Evolutionary conservation across 768 basidiomycete species (phyloP).

Genomic region (Lactarius vividus): DNA sequence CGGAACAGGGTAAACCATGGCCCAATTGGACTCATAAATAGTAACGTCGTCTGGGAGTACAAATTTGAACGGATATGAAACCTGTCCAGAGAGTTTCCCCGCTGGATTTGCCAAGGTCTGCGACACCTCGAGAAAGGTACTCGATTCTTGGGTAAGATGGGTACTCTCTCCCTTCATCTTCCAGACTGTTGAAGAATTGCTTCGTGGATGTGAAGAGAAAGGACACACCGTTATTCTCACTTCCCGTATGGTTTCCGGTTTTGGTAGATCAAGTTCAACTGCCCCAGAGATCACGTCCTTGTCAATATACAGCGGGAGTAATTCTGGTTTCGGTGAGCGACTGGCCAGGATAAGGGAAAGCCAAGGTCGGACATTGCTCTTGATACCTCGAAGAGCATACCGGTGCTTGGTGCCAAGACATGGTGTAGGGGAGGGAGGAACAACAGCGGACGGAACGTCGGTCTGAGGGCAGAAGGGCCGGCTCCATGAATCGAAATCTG

Average conservation of each 20-base stretch:
- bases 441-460: not conserved
- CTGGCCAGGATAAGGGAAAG: constrained; percentile 46
- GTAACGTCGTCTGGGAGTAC: constrained; percentile 44
- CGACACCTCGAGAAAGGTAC: constrained; percentile 44
- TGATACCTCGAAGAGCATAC: constrained; percentile 41
- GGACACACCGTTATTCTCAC: constrained; percentile 46
- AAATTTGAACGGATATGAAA: constrained; percentile 50
- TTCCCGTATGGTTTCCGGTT: constrained; percentile 48
- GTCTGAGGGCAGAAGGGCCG: not conserved
- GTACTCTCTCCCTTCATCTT: constrained; percentile 21
- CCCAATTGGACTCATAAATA: constrained; percentile 37
- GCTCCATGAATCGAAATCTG: no score
- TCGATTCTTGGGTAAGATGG: constrained; percentile 46
- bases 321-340: constrained; percentile 39
- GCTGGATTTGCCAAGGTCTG: constrained; percentile 43
- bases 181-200: not conserved
- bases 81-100: constrained; percentile 44
- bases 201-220: not conserved
- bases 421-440: not conserved
- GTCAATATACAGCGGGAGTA: constrained; percentile 46
- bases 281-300: constrained; percentile 49
- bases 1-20: constrained; percentile 44
- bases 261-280: constrained; percentile 50
- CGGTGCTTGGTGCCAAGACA: constrained; percentile 35
- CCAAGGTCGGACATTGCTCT: constrained; percentile 44